Percentiles rank a stretch among this genome's conserved stretches.
Conservation (phyloP, 352 stramenopile species). For the Globisporangium polare region DNA sequence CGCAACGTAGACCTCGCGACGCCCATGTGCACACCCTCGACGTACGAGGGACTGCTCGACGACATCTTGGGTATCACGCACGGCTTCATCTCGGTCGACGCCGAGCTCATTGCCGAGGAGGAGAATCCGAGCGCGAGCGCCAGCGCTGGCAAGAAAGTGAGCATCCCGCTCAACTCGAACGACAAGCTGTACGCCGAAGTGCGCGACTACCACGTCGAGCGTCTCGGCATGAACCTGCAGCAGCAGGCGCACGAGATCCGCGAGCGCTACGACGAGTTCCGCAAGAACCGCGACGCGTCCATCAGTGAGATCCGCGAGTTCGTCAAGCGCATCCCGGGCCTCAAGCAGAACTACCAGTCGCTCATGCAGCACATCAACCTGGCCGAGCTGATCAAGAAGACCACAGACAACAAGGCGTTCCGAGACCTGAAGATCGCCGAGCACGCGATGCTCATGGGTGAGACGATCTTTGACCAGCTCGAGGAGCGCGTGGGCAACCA, state of each 20-base stretch:
- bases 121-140: constrained; percentile 23
- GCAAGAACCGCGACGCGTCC: constrained; percentile 93
- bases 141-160: constrained; percentile 71
- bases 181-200: constrained; percentile 96
- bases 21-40: constrained; percentile 94
- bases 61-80: constrained; percentile 94
- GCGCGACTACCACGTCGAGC: constrained; percentile 95
- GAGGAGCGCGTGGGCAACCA: constrained; percentile 95
- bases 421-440: constrained; percentile 94
- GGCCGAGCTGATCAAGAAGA: constrained; percentile 94
- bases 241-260: constrained; percentile 94
- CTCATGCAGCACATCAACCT: constrained; percentile 97
- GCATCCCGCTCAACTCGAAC: constrained; percentile 93
- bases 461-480: constrained; percentile 93
- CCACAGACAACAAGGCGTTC: constrained; percentile 92
- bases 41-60: constrained; percentile 96
- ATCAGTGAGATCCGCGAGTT: constrained; percentile 98
- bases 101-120: constrained; percentile 74
- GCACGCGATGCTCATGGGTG: constrained; percentile 94
- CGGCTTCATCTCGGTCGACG: constrained; percentile 81
- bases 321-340: constrained; percentile 95
- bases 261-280: constrained; percentile 94
- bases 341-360: constrained; percentile 93
- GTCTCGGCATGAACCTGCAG: constrained; percentile 95
- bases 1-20: constrained; percentile 94